Evolutionary conservation across 2,329 filamentous ascomycete species (phyloP).

Genomic region (Hypoxylon sp.): DNA sequence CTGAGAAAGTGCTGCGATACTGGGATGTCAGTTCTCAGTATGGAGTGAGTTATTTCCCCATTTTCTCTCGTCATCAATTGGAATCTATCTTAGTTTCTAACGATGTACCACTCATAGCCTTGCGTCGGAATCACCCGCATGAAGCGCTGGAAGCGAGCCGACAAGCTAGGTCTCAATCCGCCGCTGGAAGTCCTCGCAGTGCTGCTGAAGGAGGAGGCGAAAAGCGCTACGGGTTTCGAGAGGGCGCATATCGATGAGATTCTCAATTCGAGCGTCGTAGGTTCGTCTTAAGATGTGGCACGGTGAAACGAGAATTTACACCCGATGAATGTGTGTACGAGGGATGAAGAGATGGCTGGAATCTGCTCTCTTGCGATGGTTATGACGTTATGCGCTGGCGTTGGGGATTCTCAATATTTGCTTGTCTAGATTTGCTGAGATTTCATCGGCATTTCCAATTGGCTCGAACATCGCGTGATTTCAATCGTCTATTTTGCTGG

Average conservation of each 20-base stretch:
- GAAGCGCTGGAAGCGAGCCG: constrained; percentile 89
- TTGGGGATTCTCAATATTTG: constrained; percentile 32
- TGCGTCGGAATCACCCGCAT: constrained; percentile 87
- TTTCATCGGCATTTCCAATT: constrained; percentile 7
- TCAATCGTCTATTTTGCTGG: constrained; percentile 20
- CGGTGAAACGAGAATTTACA: constrained; percentile 3
- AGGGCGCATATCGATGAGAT: constrained; percentile 82
- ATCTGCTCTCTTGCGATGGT: constrained; percentile 16
- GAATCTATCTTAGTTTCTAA: constrained; percentile 25
- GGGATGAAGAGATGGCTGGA: constrained; percentile 15
- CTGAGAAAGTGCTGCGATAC: constrained; percentile 90
- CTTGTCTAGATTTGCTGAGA: constrained; percentile 18
- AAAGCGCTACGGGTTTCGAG: constrained; percentile 68
- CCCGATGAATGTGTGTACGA: constrained; percentile 26
- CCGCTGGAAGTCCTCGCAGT: constrained; percentile 93
- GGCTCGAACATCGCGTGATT: constrained; percentile 13
- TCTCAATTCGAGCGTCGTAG: constrained; percentile 65
- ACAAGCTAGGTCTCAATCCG: constrained; percentile 85
- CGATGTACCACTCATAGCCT: constrained; percentile 70
- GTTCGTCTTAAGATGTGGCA: constrained; percentile 46
- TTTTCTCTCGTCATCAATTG: background rate
- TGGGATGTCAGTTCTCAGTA: constrained; percentile 95
- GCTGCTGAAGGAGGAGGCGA: constrained; percentile 78
- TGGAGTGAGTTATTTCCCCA: constrained; percentile 74
- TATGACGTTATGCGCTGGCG: constrained; percentile 40